Base-by-base conservation (phyloP, 2,329 filamentous ascomycete genomes). In the Ophiostoma populinum region DNA sequence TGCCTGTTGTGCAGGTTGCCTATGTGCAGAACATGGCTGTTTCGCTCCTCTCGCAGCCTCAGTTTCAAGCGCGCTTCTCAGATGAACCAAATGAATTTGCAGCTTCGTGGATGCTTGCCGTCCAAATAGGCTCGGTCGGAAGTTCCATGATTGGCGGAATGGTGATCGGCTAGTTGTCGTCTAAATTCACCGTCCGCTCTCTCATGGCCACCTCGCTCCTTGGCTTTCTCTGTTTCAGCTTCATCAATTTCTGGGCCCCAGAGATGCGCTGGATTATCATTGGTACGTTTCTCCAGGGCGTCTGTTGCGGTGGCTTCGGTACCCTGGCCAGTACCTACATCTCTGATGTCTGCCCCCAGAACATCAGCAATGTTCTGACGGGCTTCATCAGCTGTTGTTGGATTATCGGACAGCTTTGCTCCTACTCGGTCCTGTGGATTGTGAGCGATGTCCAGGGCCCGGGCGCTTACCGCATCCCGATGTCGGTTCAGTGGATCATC, bases 21-120 rank as follows among this genome's bases (percentile, higher is more conserved):
- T 49, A 46, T 30, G 38, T 45, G 5, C 46, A 43, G 10, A 38
- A 34, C 12, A 38, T 49, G 6, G 24, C 41, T 9, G 41, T 46
- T 1, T 47, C 45, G 8, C 42, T 48, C 12, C 40, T 48, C 6
- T 42, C 43, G 0, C 46, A 46, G 30, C 43, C 45, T 2, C 43
- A 47, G 18, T 49, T 48, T 26, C 38, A 47, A 22, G 38, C 28
- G 6, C 38, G 45, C 17, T 55, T 49, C 27, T 52, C 51, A 2
- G 38, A 25, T 12, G 27, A 40, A 7, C 31, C 34, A 5, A 31
- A 33, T 10, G 40, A 43, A 32, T 43, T 43, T 16, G 21, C 35
- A 2, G 41, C 43, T 4, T 32, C 25, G 4, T 46, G 41, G 44
- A 42, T 45, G 42, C 33, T 43, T 9, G 44, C 37, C 1, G 39